Evolutionary conservation across 2,329 filamentous ascomycete species (phyloP), one percentile per base, ranked within the genome.

Genomic region (Triangularia verruculosa): DNA sequence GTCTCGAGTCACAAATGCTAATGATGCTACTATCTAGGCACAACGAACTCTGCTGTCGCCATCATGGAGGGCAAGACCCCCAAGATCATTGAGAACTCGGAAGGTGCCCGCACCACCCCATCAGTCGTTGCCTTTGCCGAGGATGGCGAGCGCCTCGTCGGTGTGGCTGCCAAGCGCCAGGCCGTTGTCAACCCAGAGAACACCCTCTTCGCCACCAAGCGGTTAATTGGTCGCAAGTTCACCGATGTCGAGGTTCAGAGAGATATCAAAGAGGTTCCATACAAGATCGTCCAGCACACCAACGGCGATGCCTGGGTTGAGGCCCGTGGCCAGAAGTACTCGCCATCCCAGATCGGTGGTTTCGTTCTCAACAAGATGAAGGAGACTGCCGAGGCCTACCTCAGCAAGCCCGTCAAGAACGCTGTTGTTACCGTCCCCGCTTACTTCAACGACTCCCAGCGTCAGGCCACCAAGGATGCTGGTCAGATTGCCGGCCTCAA

Each of bases 351-450:
- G 80, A 92, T 98, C 69, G 94, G 94, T 86, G 94, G 93, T 75
- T 97, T 97, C 79, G 86, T 97, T 70, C 87, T 98, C 73, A 89
- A 93, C 79, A 97, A 98, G 88, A 97, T 97, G 94, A 97, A 96
- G 88, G 94, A 97, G 86, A 98, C 94, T 59, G 94, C 94, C 70
- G 93, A 97, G 84, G 84, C 90, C 67, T 97, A 96, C 82, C 87
- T 97, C 70, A 88, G 90, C 81, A 96, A 93, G 84, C 87, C 87
- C 66, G 82, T 96, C 74, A 95, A 96, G 87, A 97, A 98, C 77
- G 94, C 93, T 72, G 94, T 98, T 66, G 94, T 98, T 72, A 98
- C 94, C 66, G 93, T 97, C 39, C 93, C 93, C 68, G 93, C 93
- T 73, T 98, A 98, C 86, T 98, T 98, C 87, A 98, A 98, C 81